Evolutionary conservation across 2,329 filamentous ascomycete species (phyloP).

Genomic region (Colletotrichum cordylinicola): DNA sequence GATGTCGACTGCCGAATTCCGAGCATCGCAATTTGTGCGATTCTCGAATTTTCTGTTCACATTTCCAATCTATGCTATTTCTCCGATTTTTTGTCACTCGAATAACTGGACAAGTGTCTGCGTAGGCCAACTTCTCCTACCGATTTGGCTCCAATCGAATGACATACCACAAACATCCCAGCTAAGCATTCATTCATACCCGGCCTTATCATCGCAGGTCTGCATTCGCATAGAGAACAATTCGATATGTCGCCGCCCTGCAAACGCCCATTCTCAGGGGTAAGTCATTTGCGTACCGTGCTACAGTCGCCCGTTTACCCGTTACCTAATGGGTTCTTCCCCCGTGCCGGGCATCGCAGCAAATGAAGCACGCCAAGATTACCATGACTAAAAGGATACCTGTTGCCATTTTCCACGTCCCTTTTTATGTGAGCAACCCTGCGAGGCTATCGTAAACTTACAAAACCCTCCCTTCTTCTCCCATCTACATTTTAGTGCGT

Average conservation of each 20-base stretch:
- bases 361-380: slow-evolving; percentile 14
- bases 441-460: neutral
- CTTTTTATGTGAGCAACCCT: neutral
- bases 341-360: slow-evolving; percentile 13
- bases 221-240: neutral
- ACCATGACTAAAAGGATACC: slow-evolving; percentile 12
- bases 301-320: neutral
- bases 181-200: neutral
- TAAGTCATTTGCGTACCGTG: neutral
- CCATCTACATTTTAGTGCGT: neutral
- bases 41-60: neutral
- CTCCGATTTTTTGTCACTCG: neutral
- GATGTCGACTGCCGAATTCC: neutral
- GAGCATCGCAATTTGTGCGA: neutral
- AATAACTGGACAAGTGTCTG: neutral
- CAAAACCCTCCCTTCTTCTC: neutral
- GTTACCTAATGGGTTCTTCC: slow-evolving; percentile 15
- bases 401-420: neutral
- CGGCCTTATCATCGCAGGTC: neutral
- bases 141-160: neutral
- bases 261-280: neutral
- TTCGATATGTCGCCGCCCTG: neutral
- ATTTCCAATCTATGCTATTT: rapidly evolving
- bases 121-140: neutral
- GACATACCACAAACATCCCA: neutral